Evolutionary conservation across 1,139 yeast genomes (phyloP).

Genomic region (Suhomyces guaymorum): DNA sequence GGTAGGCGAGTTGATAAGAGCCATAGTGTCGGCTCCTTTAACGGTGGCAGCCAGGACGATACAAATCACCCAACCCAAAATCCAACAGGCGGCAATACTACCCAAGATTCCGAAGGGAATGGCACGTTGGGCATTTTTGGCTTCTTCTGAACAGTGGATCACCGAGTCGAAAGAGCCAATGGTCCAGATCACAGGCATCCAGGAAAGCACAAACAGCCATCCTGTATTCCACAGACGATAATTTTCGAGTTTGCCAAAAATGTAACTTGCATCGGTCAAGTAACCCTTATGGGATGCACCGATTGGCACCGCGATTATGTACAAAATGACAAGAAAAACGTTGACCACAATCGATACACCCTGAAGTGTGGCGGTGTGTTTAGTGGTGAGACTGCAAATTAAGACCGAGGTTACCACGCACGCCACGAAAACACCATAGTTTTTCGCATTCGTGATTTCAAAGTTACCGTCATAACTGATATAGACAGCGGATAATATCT

Average conservation of each 20-base stretch:
- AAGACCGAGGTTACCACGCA: slow-evolving; percentile 30
- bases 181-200: slow-evolving; percentile 38
- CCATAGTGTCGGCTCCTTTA: slow-evolving; percentile 46
- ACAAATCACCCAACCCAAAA: slow-evolving; percentile 60
- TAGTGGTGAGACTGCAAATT: slow-evolving; percentile 34
- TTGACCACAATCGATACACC: slow-evolving; percentile 59
- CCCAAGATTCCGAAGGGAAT: slow-evolving; percentile 41
- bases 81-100: slow-evolving; percentile 58
- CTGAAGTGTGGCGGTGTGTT: slow-evolving; percentile 57
- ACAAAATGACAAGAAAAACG: slow-evolving; percentile 54
- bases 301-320: slow-evolving; percentile 68
- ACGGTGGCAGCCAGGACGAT: slow-evolving; percentile 57
- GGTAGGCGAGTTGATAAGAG: slow-evolving; percentile 39
- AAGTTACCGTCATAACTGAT: slow-evolving; percentile 35
- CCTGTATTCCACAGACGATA: slow-evolving; percentile 61
- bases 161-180: slow-evolving; percentile 36
- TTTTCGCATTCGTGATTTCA: slow-evolving; percentile 31
- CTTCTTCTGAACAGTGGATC: slow-evolving; percentile 36
- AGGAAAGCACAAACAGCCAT: slow-evolving; percentile 46
- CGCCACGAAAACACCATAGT: slow-evolving; percentile 42
- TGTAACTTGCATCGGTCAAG: slow-evolving; percentile 39
- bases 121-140: slow-evolving; percentile 27
- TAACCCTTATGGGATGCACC: slow-evolving; percentile 41
- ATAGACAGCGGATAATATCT: slow-evolving; percentile 37
- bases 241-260: slow-evolving; percentile 58